Conservation (phyloP, 2,329 filamentous ascomycete species). For the Aspergillus versicolor region DNA sequence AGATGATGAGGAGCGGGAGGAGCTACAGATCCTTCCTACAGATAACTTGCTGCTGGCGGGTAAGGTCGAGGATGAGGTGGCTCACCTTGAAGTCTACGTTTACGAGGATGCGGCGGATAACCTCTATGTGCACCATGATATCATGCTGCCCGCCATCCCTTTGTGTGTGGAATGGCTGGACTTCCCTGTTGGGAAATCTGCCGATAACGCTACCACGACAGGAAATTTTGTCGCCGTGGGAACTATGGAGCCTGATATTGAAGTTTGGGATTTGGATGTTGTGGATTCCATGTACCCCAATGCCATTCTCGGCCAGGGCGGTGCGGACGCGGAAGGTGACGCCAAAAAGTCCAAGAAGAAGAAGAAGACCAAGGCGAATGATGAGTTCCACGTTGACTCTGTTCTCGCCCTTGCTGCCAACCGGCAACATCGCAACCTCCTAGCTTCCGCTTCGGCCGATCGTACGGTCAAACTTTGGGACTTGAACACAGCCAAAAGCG, state of each 20-base stretch:
- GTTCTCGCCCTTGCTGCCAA: constrained; percentile 90
- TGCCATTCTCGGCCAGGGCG: constrained; percentile 81
- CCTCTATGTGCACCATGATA: constrained; percentile 98
- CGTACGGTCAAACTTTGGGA: constrained; percentile 99
- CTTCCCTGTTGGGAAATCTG: constrained; percentile 75
- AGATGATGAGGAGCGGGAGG: constrained; percentile 88
- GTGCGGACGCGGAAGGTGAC: constrained; percentile 43
- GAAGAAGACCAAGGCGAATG: constrained; percentile 84
- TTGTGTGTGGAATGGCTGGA: constrained; percentile 95
- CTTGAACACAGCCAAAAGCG: constrained; percentile 84
- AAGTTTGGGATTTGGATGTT: constrained; percentile 95
- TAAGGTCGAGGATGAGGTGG: constrained; percentile 94
- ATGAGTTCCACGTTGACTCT: constrained; percentile 90
- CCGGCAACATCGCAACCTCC: constrained; percentile 86
- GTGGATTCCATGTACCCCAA: constrained; percentile 98
- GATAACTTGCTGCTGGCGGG: constrained; percentile 92
- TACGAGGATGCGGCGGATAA: constrained; percentile 96
- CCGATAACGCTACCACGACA: constrained; percentile 62
- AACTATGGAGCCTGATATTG: constrained; percentile 97
- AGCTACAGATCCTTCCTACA: constrained; percentile 86
- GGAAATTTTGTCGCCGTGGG: constrained; percentile 95
- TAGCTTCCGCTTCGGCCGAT: constrained; percentile 93
- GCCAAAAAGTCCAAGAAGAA: constrained; percentile 76
- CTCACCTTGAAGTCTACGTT: constrained; percentile 93
- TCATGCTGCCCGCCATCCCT: constrained; percentile 96